Evolutionary conservation across 768 basidiomycete genomes (phyloP).

Genomic region (Dendrothele bispora): DNA sequence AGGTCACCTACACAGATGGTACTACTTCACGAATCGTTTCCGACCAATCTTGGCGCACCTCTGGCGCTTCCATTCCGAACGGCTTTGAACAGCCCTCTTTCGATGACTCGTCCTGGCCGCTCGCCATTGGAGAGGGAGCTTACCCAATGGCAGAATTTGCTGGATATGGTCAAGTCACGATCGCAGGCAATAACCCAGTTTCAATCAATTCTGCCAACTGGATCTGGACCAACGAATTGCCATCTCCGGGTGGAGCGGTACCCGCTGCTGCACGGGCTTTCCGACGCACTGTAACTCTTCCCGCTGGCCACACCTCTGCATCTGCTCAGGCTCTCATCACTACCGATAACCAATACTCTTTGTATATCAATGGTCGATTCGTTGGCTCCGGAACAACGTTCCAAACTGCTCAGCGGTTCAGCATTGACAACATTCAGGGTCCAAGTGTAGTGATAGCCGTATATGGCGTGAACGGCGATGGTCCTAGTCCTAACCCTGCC

Average conservation of each 20-base stretch:
- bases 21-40: slow-evolving; percentile 19
- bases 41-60: slow-evolving; percentile 21
- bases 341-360: slow-evolving; percentile 26
- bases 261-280: slow-evolving; percentile 25
- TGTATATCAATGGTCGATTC: slow-evolving; percentile 26
- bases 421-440: slow-evolving; percentile 1
- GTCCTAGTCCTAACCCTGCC: slow-evolving; percentile 5
- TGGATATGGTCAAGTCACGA: slow-evolving; percentile 17
- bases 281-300: slow-evolving; percentile 21
- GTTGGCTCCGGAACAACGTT: slow-evolving; percentile 14
- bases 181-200: slow-evolving; percentile 15
- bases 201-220: slow-evolving; percentile 21
- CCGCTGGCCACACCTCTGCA: slow-evolving; percentile 21
- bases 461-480: slow-evolving; percentile 1
- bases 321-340: slow-evolving; percentile 21
- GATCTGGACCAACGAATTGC: slow-evolving; percentile 27
- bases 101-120: slow-evolving; percentile 21
- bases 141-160: no score
- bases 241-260: slow-evolving; percentile 4
- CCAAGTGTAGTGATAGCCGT: slow-evolving; percentile 1
- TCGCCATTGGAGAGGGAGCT: slow-evolving; percentile 14
- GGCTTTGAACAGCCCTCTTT: slow-evolving; percentile 21
- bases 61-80: slow-evolving; percentile 16
- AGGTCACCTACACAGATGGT: slow-evolving; percentile 25
- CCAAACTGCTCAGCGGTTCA: background rate